Evolutionary conservation across 1,139 yeast species (phyloP), one percentile per base, ranked within the genome.

Genomic region (Pichia terricola): DNA sequence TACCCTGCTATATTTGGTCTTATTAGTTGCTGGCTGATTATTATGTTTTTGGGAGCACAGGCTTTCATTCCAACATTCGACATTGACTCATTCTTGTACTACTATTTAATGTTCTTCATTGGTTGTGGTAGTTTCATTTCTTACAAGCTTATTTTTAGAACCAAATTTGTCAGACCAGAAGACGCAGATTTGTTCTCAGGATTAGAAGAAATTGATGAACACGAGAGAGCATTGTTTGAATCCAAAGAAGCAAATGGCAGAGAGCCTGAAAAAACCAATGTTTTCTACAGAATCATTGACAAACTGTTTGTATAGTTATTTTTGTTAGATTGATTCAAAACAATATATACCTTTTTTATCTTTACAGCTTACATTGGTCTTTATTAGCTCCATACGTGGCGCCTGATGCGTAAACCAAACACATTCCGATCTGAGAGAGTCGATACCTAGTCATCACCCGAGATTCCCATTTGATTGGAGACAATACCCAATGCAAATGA

Each of bases 101-200:
- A 63, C 49, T 73, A 73, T 51, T 60, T 72, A 35, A 69, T 68
- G 70, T 55, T 67, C 36, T 68, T 67, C 45, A 63, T 69, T 34
- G 53, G 62, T 26, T 46, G 63, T 37, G 67, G 56, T 6, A 58
- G 65, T 25, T 68, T 54, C 53, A 40, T 61, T 4, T 45, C 55
- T 39, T 69, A 69, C 68, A 69, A 70, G 63, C n/a, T 70, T 4
- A 16, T 62, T 40, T 67, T 63, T 53, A 72, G 64, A 58, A 72
- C 81, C 28, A 66, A 61, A 45, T 53, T 67, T 45, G 61, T 69
- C 43, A 64, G 58, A 37, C 62, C 77, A 4, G 55, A 56, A 28
- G 76, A 73, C 44, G 73, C 71, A 35, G 81, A 76, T 58, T 58
- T 76, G 60, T 42, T 50, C 4, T 40, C 56, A 3, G 60, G 53